Conservation (phyloP, 495 filamentous ascomycete genomes). For the Cercophora newfieldiana region DNA sequence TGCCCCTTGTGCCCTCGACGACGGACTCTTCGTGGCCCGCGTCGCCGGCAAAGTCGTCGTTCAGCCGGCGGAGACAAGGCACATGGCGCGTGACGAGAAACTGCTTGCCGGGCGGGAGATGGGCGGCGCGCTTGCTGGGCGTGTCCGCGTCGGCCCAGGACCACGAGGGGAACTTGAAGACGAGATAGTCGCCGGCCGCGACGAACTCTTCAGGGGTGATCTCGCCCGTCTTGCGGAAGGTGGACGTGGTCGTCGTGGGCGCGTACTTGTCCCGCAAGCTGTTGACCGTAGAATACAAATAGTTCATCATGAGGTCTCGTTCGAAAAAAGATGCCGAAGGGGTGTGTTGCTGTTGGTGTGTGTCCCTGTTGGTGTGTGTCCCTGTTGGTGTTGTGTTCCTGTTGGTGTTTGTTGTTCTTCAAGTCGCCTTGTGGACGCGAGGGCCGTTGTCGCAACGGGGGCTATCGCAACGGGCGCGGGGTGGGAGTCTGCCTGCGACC, state of each 20-base stretch:
- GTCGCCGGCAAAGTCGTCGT: constrained; percentile 89
- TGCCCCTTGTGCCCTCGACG: constrained; percentile 64
- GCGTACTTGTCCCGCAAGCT: constrained; percentile 86
- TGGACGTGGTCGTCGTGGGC: constrained; percentile 83
- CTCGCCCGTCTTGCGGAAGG: constrained; percentile 88
- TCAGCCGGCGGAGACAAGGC: constrained; percentile 85
- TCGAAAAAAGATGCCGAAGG: no score
- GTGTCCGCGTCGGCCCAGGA: constrained; percentile 90
- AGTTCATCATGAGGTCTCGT: constrained; percentile 45
- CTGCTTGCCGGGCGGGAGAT: constrained; percentile 90
- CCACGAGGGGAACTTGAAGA: constrained; percentile 99
- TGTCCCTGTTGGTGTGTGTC: neutral
- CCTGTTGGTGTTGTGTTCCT: no score
- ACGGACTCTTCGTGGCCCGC: constrained; percentile 81
- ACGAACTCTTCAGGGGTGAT: constrained; percentile 98
- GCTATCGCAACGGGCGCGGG: no score
- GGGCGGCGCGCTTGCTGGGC: constrained; percentile 69
- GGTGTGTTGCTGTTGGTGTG: neutral
- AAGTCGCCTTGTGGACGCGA: no score
- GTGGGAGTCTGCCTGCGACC: neutral
- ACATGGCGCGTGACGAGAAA: constrained; percentile 93
- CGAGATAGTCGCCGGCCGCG: constrained; percentile 93
- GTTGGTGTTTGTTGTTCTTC: no score
- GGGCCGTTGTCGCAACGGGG: no score
- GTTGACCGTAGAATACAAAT: constrained; percentile 78